Percentiles rank a stretch among this genome's conserved stretches.
Conservation (phyloP, 345 rosid species). For the Diplotaxis tenuifolia region DNA sequence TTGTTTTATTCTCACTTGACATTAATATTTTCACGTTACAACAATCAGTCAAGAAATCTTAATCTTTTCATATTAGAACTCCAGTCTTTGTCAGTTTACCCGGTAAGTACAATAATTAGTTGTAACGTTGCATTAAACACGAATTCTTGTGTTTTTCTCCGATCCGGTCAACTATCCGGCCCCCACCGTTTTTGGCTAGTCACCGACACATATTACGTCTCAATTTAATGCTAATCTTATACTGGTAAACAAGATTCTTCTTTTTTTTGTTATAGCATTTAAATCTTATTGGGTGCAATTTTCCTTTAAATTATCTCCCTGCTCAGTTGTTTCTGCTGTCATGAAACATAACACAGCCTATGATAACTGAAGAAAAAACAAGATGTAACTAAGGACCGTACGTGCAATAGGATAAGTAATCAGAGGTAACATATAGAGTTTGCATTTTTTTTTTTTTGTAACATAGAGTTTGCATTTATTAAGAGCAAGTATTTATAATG, state of each 20-base stretch:
- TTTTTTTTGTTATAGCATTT: neutral
- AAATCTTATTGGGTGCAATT: too few relatives aligned
- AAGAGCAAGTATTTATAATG: neutral
- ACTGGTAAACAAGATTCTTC: neutral
- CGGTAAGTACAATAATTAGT: neutral
- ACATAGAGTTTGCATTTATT: neutral
- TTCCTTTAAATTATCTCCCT: neutral
- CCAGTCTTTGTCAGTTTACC: slow-evolving; percentile 15
- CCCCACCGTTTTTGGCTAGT: neutral
- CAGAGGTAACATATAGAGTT: neutral
- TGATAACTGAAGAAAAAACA: neutral
- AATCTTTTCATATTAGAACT: neutral
- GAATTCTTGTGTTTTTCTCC: neutral
- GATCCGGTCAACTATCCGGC: slow-evolving; percentile 13
- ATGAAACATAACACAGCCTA: neutral
- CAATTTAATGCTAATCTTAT: neutral
- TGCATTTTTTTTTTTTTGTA: too few relatives aligned
- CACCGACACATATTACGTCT: slow-evolving; percentile 10
- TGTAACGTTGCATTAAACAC: slow-evolving; percentile 18
- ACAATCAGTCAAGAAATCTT: neutral
- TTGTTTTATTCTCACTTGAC: too few relatives aligned
- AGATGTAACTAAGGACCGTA: neutral
- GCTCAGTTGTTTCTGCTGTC: neutral
- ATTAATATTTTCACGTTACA: slow-evolving; percentile 4
- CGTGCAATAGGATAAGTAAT: neutral